These are phyloP conservation scores for Catenaria anguillulae DNA, from an alignment of 371 early-diverging fungal species.

Conservation along the genomic window DNA sequence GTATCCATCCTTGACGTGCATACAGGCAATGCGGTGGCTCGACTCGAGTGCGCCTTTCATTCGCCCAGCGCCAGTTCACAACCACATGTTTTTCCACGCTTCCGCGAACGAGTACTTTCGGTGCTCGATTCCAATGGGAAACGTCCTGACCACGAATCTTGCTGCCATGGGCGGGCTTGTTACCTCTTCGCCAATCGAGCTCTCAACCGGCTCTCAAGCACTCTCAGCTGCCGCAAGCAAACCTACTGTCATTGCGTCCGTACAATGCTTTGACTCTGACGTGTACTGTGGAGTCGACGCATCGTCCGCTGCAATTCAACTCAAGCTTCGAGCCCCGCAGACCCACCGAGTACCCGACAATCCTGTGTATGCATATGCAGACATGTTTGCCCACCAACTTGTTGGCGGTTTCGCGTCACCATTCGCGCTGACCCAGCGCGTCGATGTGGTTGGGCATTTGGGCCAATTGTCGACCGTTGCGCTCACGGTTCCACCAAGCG, in stretches of 20 bases:
- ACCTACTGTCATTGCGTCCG: too few species aligned
- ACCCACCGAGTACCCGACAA: too few species aligned
- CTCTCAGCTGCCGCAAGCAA: too few species aligned
- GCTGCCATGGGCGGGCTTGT: background rate
- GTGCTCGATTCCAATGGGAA: background rate
- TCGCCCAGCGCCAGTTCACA: background rate
- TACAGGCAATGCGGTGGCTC: background rate
- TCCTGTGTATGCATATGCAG: background rate
- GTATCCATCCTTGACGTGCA: background rate
- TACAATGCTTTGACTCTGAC: background rate
- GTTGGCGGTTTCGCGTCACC: background rate
- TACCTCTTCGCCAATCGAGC: too few species aligned
- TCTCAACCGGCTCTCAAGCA: too few species aligned
- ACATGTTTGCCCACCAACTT: background rate
- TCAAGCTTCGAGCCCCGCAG: background rate
- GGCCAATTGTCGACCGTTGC: background rate
- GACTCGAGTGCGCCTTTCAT: background rate
- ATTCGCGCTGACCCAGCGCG: background rate
- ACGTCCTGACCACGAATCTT: background rate
- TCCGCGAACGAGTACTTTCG: background rate
- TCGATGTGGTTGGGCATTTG: background rate
- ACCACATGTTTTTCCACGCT: background rate
- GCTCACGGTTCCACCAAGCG: background rate
- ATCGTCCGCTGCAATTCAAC: background rate
- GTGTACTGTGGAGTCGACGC: background rate